Percentiles rank a stretch among this genome's conserved stretches.
Conservation (phyloP, 2,329 filamentous ascomycete genomes). For the Aspergillus novoparasiticus region DNA sequence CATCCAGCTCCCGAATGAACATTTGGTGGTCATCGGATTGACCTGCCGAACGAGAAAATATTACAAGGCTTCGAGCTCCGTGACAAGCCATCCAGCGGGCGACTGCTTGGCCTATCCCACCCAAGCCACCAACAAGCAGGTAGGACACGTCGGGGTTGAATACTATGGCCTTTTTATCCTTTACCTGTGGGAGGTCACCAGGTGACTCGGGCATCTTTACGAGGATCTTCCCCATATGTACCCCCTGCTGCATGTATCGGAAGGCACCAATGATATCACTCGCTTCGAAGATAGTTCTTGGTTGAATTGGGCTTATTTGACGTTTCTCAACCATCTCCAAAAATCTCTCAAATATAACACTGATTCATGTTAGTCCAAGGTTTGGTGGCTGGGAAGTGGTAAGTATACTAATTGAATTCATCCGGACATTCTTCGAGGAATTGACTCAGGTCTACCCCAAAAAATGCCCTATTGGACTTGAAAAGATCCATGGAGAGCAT, state of each 20-base stretch:
- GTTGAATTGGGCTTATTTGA: not conserved
- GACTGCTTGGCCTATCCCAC: no score
- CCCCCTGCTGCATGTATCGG: not conserved
- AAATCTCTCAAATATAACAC: not conserved
- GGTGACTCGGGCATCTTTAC: not conserved
- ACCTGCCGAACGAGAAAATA: conserved; percentile 11
- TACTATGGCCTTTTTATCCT: no score
- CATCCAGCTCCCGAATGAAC: conserved; percentile 10
- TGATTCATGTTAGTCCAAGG: not conserved
- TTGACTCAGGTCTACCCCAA: not conserved
- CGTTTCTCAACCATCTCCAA: not conserved
- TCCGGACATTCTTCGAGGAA: no score
- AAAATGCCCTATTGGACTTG: not conserved
- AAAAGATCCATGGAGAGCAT: not conserved
- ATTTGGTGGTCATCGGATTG: not conserved
- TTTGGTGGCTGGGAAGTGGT: no score
- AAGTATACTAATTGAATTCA: no score
- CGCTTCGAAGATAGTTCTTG: not conserved
- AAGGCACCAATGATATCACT: not conserved
- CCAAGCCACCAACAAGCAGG: no score
- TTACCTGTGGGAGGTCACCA: no score
- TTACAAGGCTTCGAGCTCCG: conserved; percentile 14
- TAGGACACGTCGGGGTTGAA: no score
- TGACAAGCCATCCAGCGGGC: conserved; percentile 14
- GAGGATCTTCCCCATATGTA: not conserved